Percentiles rank a stretch among this genome's conserved stretches.
These are phyloP conservation scores for Solanum verrucosum DNA, from an alignment of 257 asterid species.

Conservation along the genomic window DNA sequence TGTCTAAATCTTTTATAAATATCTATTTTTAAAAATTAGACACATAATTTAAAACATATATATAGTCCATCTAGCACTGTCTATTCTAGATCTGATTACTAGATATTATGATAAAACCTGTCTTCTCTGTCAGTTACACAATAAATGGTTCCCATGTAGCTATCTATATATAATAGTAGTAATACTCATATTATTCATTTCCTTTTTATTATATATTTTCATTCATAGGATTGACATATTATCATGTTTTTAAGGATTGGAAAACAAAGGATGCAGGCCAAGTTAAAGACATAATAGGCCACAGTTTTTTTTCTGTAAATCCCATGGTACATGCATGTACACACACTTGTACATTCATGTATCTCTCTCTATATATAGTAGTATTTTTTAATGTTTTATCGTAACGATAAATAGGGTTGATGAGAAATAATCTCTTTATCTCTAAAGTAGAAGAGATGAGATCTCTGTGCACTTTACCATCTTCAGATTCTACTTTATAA, in stretches of 20 bases:
- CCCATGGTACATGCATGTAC: neutral
- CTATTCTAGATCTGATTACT: conserved; percentile 1
- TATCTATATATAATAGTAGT: neutral
- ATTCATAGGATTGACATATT: neutral
- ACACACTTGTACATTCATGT: neutral
- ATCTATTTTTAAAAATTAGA: neutral
- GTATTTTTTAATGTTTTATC: neutral
- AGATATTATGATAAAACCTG: conserved; percentile 1
- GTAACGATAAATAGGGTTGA: neutral
- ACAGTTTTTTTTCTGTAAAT: neutral
- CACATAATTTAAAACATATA: neutral
- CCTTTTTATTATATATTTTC: neutral
- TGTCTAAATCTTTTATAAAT: neutral
- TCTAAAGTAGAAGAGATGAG: neutral
- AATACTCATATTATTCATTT: neutral
- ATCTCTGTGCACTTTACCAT: accelerated
- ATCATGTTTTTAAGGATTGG: conserved; percentile 1
- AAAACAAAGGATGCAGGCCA: neutral
- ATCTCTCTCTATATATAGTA: too few relatives aligned
- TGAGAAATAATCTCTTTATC: neutral
- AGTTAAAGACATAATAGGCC: neutral
- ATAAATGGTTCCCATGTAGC: neutral
- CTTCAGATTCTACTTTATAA: neutral
- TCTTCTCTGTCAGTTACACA: neutral
- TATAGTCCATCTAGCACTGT: neutral